Conservation (phyloP, 1,139 yeast genomes). For the Wickerhamiella pararugosa region DNA sequence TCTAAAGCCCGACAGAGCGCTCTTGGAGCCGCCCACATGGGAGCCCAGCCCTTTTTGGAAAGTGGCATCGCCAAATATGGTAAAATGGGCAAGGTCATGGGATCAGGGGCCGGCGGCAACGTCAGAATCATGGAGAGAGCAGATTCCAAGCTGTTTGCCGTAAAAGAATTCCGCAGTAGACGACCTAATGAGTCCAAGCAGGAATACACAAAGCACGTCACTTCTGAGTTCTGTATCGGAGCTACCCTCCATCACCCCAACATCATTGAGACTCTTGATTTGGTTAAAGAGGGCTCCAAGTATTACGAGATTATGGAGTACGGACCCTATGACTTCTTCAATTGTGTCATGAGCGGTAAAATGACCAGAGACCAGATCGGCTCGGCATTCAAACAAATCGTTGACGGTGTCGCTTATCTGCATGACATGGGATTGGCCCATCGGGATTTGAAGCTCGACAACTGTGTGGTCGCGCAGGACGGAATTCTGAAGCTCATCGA, state of each 20-base stretch:
- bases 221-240: slow-evolving; percentile 95
- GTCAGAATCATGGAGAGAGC: slow-evolving; percentile 76
- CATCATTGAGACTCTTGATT: slow-evolving; percentile 85
- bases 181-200: slow-evolving; percentile 70
- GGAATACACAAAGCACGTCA: slow-evolving; percentile 88
- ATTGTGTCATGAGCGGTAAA: slow-evolving; percentile 92
- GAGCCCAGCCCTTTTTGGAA: slow-evolving; percentile 26
- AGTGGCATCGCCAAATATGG: slow-evolving; percentile 59
- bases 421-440: slow-evolving; percentile 87
- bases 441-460: slow-evolving; percentile 86
- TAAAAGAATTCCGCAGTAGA: slow-evolving; percentile 85
- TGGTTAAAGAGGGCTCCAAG: slow-evolving; percentile 70
- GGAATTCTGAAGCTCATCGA: slow-evolving; percentile 89
- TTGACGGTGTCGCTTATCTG: slow-evolving; percentile 69
- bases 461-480: slow-evolving; percentile 73
- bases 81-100: slow-evolving; percentile 74
- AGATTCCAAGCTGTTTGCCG: slow-evolving; percentile 82
- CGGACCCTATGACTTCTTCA: slow-evolving; percentile 91
- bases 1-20: not conserved
- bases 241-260: slow-evolving; percentile 91
- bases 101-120: slow-evolving; percentile 97
- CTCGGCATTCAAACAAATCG: slow-evolving; percentile 78
- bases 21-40: slow-evolving; percentile 10
- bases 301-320: slow-evolving; percentile 96
- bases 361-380: slow-evolving; percentile 77